phyloP scores from a whole-genome alignment of 2,329 filamentous ascomycete genomes.

The Neonectria faginata region DNA sequence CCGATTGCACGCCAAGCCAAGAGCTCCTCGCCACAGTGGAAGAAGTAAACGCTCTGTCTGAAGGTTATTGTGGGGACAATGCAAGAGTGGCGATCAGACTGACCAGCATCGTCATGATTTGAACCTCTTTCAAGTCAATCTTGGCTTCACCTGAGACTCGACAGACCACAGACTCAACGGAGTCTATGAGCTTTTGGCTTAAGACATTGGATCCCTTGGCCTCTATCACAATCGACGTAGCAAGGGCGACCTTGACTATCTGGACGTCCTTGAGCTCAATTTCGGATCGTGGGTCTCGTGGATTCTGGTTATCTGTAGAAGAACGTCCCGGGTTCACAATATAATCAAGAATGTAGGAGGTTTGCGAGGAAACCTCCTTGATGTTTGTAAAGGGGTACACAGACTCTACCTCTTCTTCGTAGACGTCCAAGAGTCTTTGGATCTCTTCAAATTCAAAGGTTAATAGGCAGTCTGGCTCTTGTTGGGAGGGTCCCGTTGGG shows the following conservation, averaged over 20 bases:
- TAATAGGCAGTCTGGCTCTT: slow-evolving; percentile 15
- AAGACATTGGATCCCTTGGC: slow-evolving; percentile 47
- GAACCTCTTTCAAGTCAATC: slow-evolving; percentile 23
- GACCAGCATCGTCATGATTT: slow-evolving; percentile 28
- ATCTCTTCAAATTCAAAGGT: slow-evolving; percentile 20
- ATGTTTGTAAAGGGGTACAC: slow-evolving; percentile 52
- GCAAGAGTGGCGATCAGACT: neutral
- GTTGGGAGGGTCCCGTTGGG: neutral
- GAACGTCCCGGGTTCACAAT: slow-evolving; percentile 5
- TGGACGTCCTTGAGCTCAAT: slow-evolving; percentile 46
- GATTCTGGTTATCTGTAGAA: neutral
- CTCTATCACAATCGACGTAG: slow-evolving; percentile 50
- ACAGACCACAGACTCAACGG: slow-evolving; percentile 41
- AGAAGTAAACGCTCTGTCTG: slow-evolving; percentile 55
- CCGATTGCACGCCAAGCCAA: slow-evolving; percentile 62
- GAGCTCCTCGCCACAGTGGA: slow-evolving; percentile 61
- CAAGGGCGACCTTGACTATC: slow-evolving; percentile 50
- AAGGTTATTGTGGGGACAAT: neutral
- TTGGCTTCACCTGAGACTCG: neutral
- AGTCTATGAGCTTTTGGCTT: slow-evolving; percentile 46
- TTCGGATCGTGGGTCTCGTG: neutral
- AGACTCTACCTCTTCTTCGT: slow-evolving; percentile 55
- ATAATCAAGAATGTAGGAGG: slow-evolving; percentile 13
- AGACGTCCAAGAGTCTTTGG: slow-evolving; percentile 38
- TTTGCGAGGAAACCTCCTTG: slow-evolving; percentile 16